These are phyloP conservation scores for Ustanciosporium gigantosporum DNA, from an alignment of 1,284 basidiomycete genomes.

Conservation along the genomic window DNA sequence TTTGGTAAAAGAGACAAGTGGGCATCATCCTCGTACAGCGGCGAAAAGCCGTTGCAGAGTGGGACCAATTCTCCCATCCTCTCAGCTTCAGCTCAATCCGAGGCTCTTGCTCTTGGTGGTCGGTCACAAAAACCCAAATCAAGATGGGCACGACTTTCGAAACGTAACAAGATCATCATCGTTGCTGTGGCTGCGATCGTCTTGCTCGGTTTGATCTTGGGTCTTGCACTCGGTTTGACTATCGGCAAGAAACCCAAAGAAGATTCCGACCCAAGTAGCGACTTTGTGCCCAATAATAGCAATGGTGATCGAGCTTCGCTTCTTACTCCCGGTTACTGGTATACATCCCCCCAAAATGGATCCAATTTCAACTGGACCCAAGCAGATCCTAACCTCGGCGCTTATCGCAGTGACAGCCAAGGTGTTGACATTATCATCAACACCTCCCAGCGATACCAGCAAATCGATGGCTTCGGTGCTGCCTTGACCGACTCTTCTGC, in stretches of 20 bases:
- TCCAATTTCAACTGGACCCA: conserved; percentile 35
- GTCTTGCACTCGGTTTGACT: conserved; percentile 25
- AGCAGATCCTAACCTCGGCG: conserved; percentile 8
- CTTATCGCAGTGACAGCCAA: conserved; percentile 17
- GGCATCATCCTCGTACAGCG: too few relatives aligned
- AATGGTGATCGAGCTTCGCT: conserved; percentile 14
- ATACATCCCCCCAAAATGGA: conserved; percentile 18
- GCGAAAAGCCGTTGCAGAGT: too few relatives aligned
- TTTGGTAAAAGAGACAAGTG: too few relatives aligned
- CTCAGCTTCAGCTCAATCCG: too few relatives aligned
- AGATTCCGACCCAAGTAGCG: conserved; percentile 6
- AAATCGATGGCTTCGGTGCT: conserved; percentile 41
- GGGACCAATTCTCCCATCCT: too few relatives aligned
- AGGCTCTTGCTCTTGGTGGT: too few relatives aligned
- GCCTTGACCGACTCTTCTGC: conserved; percentile 46
- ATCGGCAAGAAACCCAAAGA: conserved; percentile 6
- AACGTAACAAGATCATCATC: conserved; percentile 8
- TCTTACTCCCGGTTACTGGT: conserved; percentile 15
- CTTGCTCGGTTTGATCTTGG: conserved; percentile 16
- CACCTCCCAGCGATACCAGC: conserved; percentile 15
- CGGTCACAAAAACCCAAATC: too few relatives aligned
- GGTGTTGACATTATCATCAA: conserved; percentile 41
- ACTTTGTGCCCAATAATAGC: conserved; percentile 21
- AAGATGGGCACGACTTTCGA: conserved; percentile 7
- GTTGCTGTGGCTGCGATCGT: not conserved